Evolutionary conservation across 75 land plant species (phyloP), one percentile per base, ranked within the genome.

Genomic region (Adiantum capillusveneris): DNA sequence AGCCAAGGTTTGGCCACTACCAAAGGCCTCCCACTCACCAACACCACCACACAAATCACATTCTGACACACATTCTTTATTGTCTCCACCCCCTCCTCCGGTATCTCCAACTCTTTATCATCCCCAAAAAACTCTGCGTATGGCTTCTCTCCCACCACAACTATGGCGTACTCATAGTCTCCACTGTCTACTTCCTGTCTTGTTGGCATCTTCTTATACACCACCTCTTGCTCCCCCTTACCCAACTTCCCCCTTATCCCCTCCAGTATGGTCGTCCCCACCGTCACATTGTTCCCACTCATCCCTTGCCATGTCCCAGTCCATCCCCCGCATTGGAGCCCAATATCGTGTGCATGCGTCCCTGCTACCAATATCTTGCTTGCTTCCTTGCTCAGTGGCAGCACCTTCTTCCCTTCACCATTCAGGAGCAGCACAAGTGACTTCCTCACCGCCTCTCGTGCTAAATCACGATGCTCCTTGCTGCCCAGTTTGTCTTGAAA

Each of bases 261-360:
- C 2, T 62, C 39, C 0, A 83, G 71, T 49, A 86, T 80, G 6
- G 87, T 83, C 2, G 87, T 83, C 60, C 90, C 87, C 74, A 78
- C 2, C 3, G 9, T 34, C 37, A 3, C 37, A 34, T 5, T 70
- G 64, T 85, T 85, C 3, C 86, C 90, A 37, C 53, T 44, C 6
- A 29, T 51, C 25, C 93, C 93, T 62, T 88, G 93, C 93, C 93
- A 88, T 39, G 62, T 29, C 2, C 82, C 79, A 26, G 90, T 88
- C 93, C 93, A 88, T 24, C 93, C 93, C 0, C 93, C 93, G 69
- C 93, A 88, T 59, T 88, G 93, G 41, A 70, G 67, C 26, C 93
- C 93, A 37, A 88, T 59, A 39, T 88, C 76, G 57, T 88, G 60
- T 9, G 93, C 90, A 61, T 88, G 93, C 22, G 59, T 71, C n/a